Base-by-base conservation (phyloP, 495 filamentous ascomycete species). In the Neurospora sp. region DNA sequence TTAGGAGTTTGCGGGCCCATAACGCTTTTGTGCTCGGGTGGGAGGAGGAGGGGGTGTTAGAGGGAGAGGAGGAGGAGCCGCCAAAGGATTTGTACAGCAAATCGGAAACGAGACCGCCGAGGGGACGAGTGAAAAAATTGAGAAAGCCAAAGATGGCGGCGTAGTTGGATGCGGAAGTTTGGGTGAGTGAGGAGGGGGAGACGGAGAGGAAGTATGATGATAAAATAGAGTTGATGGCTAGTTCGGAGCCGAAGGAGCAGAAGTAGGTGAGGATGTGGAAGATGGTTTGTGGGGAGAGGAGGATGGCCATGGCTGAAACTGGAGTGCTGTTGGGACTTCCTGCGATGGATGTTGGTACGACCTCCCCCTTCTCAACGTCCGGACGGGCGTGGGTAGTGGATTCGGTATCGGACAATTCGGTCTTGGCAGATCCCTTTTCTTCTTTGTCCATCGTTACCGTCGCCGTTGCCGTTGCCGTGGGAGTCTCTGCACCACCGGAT, bases 101-200 rank as follows among this genome's bases (percentile, higher is more conserved):
- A 74, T 97, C 94, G 3, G 88, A 86, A 14, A 93, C 73, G 18
- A 92, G 85, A 1, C 94, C 94, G 61, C 94, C 94, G 0, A 88
- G 76, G 0, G 94, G 94, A 1, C 94, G 87, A 71, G 87, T 92
- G 71, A 91, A 80, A 41, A 95, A 83, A 80, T 97, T 97, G 38
- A 97, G 83, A 69, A 97, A 90, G 10, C 94, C 94, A 78, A 96
- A 97, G 90, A 96, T 95, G 71, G 94, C 92, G 0, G 93, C 92
- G 90, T 91, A 96, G 75, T 88, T 86, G 3, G 92, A 89, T 8
- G 91, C 88, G 35, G 85, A 81, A 9, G 93, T 94, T 79, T 94
- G 92, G 6, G 87, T 87, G 68, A 97, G 89, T 1, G 47, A 59
- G 14, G 79, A 69, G 1, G 90, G 89, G 84, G 96, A 96, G 79